Evolutionary conservation across 352 stramenopile species (phyloP).

Genomic region (Globisporangium solare): DNA sequence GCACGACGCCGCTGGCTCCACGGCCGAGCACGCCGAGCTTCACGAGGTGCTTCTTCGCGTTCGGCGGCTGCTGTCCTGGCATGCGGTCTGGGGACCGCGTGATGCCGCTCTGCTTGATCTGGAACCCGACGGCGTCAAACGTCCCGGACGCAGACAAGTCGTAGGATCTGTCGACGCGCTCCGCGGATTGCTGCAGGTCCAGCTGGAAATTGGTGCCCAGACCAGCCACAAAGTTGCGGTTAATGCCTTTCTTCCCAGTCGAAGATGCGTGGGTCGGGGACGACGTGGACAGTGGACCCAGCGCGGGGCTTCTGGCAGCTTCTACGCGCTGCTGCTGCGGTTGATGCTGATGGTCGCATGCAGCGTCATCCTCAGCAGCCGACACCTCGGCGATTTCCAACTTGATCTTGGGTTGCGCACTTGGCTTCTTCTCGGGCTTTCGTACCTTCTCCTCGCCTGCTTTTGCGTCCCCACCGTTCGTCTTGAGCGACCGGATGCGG

Average conservation of each 20-base stretch:
- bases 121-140: slow-evolving; percentile 75
- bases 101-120: slow-evolving; percentile 82
- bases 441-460: slow-evolving; percentile 31
- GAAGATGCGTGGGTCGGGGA: slow-evolving; percentile 34
- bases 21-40: slow-evolving; percentile 78
- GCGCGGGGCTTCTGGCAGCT: slow-evolving; percentile 33
- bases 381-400: slow-evolving; percentile 59
- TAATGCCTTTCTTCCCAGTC: slow-evolving; percentile 62
- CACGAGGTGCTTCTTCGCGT: slow-evolving; percentile 78
- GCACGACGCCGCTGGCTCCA: slow-evolving; percentile 84
- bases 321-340: slow-evolving; percentile 23
- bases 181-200: slow-evolving; percentile 55
- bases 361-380: slow-evolving; percentile 20
- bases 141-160: slow-evolving; percentile 78
- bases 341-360: slow-evolving; percentile 17
- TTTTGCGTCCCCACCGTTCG: slow-evolving; percentile 23
- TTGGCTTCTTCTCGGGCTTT: slow-evolving; percentile 49
- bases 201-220: slow-evolving; percentile 68
- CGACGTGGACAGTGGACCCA: slow-evolving; percentile 24
- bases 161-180: slow-evolving; percentile 71
- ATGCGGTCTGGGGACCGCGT: slow-evolving; percentile 55
- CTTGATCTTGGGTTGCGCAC: slow-evolving; percentile 61
- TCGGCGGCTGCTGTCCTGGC: slow-evolving; percentile 31
- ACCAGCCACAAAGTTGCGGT: slow-evolving; percentile 60
- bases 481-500: slow-evolving; percentile 52